Conservation (phyloP, 768 basidiomycete genomes). For the Boletellus sp. region DNA sequence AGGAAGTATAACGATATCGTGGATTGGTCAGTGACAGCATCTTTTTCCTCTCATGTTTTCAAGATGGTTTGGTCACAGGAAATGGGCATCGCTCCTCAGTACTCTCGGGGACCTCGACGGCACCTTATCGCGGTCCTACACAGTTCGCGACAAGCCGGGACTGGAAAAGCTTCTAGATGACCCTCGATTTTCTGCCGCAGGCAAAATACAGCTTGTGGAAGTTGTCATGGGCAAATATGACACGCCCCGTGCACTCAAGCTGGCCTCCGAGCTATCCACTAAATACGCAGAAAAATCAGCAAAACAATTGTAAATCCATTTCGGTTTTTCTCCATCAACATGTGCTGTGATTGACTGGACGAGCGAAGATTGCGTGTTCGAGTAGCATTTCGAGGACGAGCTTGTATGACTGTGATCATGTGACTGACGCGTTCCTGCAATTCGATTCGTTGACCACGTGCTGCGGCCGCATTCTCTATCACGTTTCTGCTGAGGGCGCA, state of each 20-base stretch:
- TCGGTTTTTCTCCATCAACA: not conserved
- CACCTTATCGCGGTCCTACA: slow-evolving; percentile 55
- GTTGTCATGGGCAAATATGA: slow-evolving; percentile 72
- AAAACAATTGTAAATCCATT: slow-evolving; percentile 13
- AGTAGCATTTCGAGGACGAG: not conserved
- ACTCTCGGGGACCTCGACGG: slow-evolving; percentile 52
- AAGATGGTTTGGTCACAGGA: slow-evolving; percentile 34
- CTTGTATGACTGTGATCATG: slow-evolving; percentile 12
- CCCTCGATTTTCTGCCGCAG: slow-evolving; percentile 54
- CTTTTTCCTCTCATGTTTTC: not conserved
- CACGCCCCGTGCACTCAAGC: slow-evolving; percentile 60
- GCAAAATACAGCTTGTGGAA: slow-evolving; percentile 77
- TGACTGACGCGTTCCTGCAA: slow-evolving; percentile 15
- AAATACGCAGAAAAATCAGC: slow-evolving; percentile 15
- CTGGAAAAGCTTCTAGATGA: slow-evolving; percentile 66
- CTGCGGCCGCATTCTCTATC: not conserved
- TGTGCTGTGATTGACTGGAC: not conserved
- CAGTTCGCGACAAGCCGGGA: slow-evolving; percentile 62
- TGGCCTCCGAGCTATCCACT: slow-evolving; percentile 41
- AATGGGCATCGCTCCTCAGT: slow-evolving; percentile 62
- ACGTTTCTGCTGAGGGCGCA: not conserved
- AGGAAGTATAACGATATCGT: slow-evolving; percentile 86
- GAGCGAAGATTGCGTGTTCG: not conserved
- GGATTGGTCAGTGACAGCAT: slow-evolving; percentile 48
- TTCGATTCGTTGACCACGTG: slow-evolving; percentile 4